Evolutionary conservation across 768 basidiomycete species (phyloP).

Genomic region (Amanita molliuscula): DNA sequence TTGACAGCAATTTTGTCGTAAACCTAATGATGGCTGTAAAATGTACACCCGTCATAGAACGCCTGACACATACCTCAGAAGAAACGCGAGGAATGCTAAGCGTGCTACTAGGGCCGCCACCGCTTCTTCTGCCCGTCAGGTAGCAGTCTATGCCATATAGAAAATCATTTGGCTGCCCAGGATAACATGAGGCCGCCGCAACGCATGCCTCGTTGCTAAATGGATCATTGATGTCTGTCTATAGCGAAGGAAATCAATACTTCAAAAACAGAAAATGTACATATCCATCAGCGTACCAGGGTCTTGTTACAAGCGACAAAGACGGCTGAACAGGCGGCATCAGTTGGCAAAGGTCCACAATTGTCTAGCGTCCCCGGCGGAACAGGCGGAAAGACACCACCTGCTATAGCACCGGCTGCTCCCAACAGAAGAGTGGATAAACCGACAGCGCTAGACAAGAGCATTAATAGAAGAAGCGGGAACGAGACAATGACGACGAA

Average conservation of each 20-base stretch:
- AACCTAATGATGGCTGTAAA: neutral
- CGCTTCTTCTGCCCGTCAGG: neutral
- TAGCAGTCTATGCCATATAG: slow-evolving; percentile 5
- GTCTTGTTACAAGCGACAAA: slow-evolving; percentile 9
- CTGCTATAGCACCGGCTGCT: neutral
- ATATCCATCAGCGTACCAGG: neutral
- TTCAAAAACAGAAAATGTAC: neutral
- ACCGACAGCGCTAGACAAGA: neutral
- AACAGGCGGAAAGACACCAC: slow-evolving; percentile 8
- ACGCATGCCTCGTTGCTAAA: slow-evolving; percentile 7
- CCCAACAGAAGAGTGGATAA: neutral
- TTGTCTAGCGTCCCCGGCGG: neutral
- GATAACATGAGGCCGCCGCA: slow-evolving; percentile 9
- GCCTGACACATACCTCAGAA: slow-evolving; percentile 3
- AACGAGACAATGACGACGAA: neutral
- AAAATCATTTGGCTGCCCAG: slow-evolving; percentile 4
- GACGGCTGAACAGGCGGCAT: slow-evolving; percentile 7
- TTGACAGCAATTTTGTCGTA: neutral
- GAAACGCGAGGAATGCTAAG: slow-evolving; percentile 6
- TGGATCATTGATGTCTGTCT: slow-evolving; percentile 6
- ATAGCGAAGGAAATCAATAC: neutral
- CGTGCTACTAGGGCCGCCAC: neutral
- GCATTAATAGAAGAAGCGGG: neutral
- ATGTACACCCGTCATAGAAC: neutral
- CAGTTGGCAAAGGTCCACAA: slow-evolving; percentile 6